These are phyloP conservation scores for Umbelopsis sp. DNA, from an alignment of 192 early-diverging fungal species.

Conservation along the genomic window DNA sequence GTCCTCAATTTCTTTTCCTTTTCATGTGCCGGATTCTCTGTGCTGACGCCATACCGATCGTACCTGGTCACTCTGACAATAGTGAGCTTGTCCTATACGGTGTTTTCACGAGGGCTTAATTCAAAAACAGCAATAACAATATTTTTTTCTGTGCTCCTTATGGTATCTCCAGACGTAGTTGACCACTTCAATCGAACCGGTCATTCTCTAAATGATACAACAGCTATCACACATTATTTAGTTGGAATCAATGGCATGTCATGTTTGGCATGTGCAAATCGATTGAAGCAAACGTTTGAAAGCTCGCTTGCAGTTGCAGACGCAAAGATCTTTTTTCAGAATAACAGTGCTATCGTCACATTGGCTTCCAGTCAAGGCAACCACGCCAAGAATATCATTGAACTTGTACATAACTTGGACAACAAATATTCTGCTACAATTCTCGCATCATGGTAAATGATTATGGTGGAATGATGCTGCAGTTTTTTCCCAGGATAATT, in stretches of 20 bases:
- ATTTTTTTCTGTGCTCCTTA: conserved; percentile 34
- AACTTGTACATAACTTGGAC: conserved; percentile 7
- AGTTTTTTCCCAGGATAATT: too few species aligned
- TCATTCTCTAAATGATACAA: not conserved
- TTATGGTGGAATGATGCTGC: too few species aligned
- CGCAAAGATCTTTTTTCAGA: conserved; percentile 44
- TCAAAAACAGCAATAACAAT: conserved; percentile 18
- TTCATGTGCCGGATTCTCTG: conserved; percentile 55
- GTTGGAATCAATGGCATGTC: conserved; percentile 45
- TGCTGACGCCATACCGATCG: conserved; percentile 52
- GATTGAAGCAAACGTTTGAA: conserved; percentile 42
- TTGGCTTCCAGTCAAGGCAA: not conserved
- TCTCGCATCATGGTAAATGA: conserved; percentile 12
- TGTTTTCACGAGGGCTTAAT: conserved; percentile 31
- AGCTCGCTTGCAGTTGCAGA: conserved; percentile 21
- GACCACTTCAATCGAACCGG: conserved; percentile 15
- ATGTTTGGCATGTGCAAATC: conserved; percentile 55
- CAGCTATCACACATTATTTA: conserved; percentile 21
- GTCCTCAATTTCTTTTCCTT: conserved; percentile 53
- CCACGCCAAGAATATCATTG: not conserved
- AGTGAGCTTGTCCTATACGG: conserved; percentile 26
- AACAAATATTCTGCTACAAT: conserved; percentile 21
- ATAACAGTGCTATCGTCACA: conserved; percentile 32
- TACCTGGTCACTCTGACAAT: conserved; percentile 37
- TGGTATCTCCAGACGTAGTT: conserved; percentile 45